Evolutionary conservation across 2,329 filamentous ascomycete genomes (phyloP), one percentile per base, ranked within the genome.

Genomic region (Neophaeococcomyces aloes): DNA sequence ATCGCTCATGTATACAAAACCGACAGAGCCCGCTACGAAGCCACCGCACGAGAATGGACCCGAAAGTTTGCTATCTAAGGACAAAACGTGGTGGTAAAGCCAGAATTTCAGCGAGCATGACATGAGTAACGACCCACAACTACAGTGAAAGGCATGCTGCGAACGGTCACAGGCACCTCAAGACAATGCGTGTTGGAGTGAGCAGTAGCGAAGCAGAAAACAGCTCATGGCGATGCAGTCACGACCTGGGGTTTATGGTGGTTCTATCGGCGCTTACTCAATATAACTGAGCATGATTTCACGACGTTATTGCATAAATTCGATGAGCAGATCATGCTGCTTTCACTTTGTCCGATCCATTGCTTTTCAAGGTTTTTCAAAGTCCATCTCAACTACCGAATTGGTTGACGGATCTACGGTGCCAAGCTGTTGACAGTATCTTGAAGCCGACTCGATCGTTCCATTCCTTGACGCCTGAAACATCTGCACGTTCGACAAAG

Each of bases 1-100:
- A n/a, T n/a, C n/a, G n/a, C n/a, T n/a, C n/a, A n/a, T n/a, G n/a
- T n/a, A 64, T 98, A 98, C 84, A 98, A 98, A 81, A 95, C 89
- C 54, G 91, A 98, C 69, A 84, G 87, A 58, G 79, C 85, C 59
- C 78, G 87, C 66, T 98, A 98, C 69, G 91, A 98, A 72, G 85
- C 86, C 55, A 96, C 88, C 46, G 91, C 91, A 50, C 77, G 89
- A 58, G 91, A 98, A 72, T 98, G 91, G 91, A 98, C 91, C 60
- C 80, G 89, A 67, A 98, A 98, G 77, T 96, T 96, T 66, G 91
- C 91, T 63, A 91, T 96, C 68, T 96, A 79, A 65, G 55, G 31
- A 37, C 32, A 17, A 34, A 21, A 14, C 7, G 14, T n/a, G 32
- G 38, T 23, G 18, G 39, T 29, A 23, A 14, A 31, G 31, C 19